Base-by-base conservation (phyloP, 306 rosid genomes). In the Castanea sativa region DNA sequence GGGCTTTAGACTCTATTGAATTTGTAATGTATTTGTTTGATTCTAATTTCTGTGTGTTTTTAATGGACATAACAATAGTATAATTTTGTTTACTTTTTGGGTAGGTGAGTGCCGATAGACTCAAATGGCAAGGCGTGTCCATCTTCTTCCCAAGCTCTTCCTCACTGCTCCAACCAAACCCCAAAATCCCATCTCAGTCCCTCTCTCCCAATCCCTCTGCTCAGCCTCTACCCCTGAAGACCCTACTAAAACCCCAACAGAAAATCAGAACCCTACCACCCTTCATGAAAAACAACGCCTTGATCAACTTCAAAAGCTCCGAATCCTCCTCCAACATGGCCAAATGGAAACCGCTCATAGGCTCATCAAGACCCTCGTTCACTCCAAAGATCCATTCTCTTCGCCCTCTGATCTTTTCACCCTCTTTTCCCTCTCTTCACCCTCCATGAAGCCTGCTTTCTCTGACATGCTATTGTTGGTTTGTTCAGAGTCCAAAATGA, bases 361-460 rank as follows among this genome's bases (percentile, higher is more conserved):
- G 21, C 77, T 88, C 73, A 79, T 90, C 90, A 88, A 74, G 57
- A 86, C 91, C 38, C 85, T 88, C 64, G 2, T 91, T 23, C 80
- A 41, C 71, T 80, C 91, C 21, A 78, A 79, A 41, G 78, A 68
- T 38, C 75, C 71, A 4, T 87, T 88, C 67, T 84, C 86, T 41
- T 90, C 95, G 7, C 89, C 94, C 69, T 82, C 77, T 10, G 84
- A 93, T 16, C 82, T 91, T 23, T 79, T 83, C 80, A 3, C 78
- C 1, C 78, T 83, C 77, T 69, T 93, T 57, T 88, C 88, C 3
- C 45, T 79, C 73, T 79, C 89, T 41, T 78, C 72, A 4, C 86
- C 90, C 63, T 70, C 84, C 77, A 64, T 85, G 73, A 85, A 76
- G 23, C 85, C 92, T 73, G 12, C 65, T 53, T 86, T 90, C 65